These are phyloP conservation scores for Cercophora sp. DNA, from an alignment of 495 filamentous ascomycete genomes.

Conservation along the genomic window DNA sequence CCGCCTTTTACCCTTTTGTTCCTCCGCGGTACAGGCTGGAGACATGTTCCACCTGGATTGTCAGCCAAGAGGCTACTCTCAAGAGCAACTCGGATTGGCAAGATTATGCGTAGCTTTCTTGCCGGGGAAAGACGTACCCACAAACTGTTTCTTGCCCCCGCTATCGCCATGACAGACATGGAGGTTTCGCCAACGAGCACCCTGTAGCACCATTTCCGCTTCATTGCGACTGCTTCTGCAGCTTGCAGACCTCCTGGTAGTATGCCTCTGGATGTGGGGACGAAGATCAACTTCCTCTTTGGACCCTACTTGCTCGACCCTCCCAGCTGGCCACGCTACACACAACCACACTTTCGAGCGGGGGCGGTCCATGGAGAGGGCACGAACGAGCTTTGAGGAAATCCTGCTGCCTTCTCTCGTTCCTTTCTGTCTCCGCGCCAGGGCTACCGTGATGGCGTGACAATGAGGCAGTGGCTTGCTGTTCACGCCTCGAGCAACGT, in stretches of 20 bases:
- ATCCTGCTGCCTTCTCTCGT: constrained; percentile 3
- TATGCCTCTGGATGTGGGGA: neutral
- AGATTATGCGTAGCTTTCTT: too few species aligned
- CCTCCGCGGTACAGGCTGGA: too few species aligned
- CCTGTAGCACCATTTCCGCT: neutral
- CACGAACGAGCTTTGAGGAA: constrained; percentile 7
- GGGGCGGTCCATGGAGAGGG: neutral
- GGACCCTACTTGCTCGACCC: neutral
- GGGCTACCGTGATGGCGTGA: too few species aligned
- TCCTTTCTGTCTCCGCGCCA: neutral
- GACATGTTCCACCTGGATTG: neutral
- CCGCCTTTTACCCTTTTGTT: neutral
- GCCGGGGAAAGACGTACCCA: too few species aligned
- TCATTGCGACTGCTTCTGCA: neutral
- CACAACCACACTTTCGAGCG: constrained; percentile 3
- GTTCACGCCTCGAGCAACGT: neutral
- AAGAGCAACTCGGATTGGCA: too few species aligned
- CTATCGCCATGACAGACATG: neutral
- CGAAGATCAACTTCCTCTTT: constrained; percentile 21
- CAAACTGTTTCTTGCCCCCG: too few species aligned
- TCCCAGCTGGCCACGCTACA: neutral
- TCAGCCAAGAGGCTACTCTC: neutral
- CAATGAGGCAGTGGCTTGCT: neutral
- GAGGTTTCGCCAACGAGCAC: neutral
- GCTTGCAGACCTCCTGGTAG: neutral